Base-by-base conservation (phyloP, 2,329 filamentous ascomycete genomes). In the Apiospora rasikravindrae region DNA sequence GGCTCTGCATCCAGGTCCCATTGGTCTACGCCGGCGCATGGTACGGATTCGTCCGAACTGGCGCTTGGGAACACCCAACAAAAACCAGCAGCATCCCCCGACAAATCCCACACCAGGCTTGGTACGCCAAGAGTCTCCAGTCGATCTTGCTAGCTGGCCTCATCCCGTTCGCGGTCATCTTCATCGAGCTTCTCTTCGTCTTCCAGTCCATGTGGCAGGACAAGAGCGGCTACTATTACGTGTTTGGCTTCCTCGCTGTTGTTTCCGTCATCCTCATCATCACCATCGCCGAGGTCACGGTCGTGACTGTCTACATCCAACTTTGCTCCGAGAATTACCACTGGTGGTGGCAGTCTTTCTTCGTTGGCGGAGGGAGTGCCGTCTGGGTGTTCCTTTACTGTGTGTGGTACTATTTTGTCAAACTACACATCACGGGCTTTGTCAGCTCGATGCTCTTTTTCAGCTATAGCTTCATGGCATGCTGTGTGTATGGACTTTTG, bases 261-360 rank as follows among this genome's bases (percentile, higher is more conserved):
- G 92, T 96, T 13, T 91, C 87, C 33, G 84, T 89, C 14, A 92
- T 96, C 72, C 83, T 96, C 11, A 86, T 94, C 42, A 82, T 96
- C 57, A 94, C 93, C 0, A 90, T 97, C 42, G 90, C 94, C 76
- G 93, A 96, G 83, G 93, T 95, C 69, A 95, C 93, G 0, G 89
- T 97, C 29, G 94, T 97, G 72, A 91, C 91, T 1, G 92, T 94
- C 22, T 97, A 97, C 82, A 88, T 93, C 67, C 92, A 94, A 83
- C 89, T 97, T 24, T 96, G 94, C 83, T 87, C 90, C 1, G 94
- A 97, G 87, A 95, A 97, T 81, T 92, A 96, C 82, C 89, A 94
- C 80, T 97, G 94, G 94, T 96, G 93, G 93, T 97, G 94, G 94
- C 93, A 94, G 81, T 94, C 92, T 69, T 96, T 97, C 84, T 83